Evolutionary conservation across 805 yeast species (phyloP).

Genomic region (Ogataea paradorogensis): DNA sequence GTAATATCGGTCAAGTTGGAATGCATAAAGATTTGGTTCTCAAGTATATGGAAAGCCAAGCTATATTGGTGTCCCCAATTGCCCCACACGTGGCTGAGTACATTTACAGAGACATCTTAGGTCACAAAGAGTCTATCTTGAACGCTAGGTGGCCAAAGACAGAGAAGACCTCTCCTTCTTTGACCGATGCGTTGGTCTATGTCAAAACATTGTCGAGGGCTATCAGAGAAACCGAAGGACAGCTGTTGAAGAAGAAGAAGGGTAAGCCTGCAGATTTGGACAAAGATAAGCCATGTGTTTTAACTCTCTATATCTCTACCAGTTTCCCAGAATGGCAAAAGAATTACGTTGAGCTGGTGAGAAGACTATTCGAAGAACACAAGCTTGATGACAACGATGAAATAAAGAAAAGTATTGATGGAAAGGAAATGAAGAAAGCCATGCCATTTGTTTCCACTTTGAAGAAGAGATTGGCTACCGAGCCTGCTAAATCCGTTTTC

Average conservation of each 20-base stretch:
- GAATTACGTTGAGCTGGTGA: slow-evolving; percentile 61
- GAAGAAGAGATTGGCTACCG: slow-evolving; percentile 73
- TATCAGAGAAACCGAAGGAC: slow-evolving; percentile 92
- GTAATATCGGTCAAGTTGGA: slow-evolving; percentile 43
- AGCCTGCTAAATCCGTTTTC: slow-evolving; percentile 75
- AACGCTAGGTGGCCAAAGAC: slow-evolving; percentile 75
- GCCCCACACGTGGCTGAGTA: slow-evolving; percentile 96
- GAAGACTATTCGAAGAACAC: slow-evolving; percentile 66
- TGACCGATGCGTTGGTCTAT: slow-evolving; percentile 71
- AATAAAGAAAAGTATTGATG: slow-evolving; percentile 60
- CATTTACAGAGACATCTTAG: slow-evolving; percentile 79
- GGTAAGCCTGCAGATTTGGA: slow-evolving; percentile 75
- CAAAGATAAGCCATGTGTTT: slow-evolving; percentile 63
- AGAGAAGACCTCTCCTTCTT: slow-evolving; percentile 59
- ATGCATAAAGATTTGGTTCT: slow-evolving; percentile 84
- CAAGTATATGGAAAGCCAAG: slow-evolving; percentile 84
- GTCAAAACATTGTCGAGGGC: slow-evolving; percentile 76
- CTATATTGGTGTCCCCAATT: slow-evolving; percentile 79
- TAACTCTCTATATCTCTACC: slow-evolving; percentile 70
- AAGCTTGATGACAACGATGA: slow-evolving; percentile 62
- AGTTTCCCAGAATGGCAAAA: slow-evolving; percentile 77
- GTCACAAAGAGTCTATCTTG: slow-evolving; percentile 65
- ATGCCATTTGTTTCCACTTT: slow-evolving; percentile 93
- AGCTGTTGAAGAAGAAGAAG: slow-evolving; percentile 80
- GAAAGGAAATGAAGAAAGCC: slow-evolving; percentile 93